A percentile compares a stretch with the other conserved stretches of the same genome.
These are phyloP conservation scores for Annulohypoxylon bovei DNA, from an alignment of 495 filamentous ascomycete species.

Conservation along the genomic window DNA sequence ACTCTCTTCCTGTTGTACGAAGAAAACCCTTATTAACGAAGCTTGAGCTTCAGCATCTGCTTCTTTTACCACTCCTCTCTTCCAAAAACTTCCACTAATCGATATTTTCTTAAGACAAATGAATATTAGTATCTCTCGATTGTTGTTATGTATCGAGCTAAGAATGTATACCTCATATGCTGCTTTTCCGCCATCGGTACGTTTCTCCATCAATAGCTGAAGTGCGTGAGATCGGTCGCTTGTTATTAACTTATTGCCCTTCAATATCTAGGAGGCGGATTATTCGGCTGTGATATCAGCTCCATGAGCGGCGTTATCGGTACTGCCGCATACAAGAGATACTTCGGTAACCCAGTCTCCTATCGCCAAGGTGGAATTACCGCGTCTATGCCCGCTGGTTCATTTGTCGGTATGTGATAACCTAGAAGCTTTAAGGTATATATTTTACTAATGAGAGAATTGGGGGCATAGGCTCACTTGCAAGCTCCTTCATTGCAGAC, in stretches of 20 bases:
- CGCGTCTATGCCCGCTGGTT: slow-evolving; percentile 79
- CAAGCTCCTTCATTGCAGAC: slow-evolving; percentile 74
- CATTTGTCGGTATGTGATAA: slow-evolving; percentile 61
- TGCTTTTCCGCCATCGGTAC: slow-evolving; percentile 70
- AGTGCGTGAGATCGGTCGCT: not conserved
- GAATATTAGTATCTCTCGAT: not conserved
- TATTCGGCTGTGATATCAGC: slow-evolving; percentile 80
- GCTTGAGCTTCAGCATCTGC: not conserved
- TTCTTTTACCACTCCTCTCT: not conserved
- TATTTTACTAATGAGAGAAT: not conserved
- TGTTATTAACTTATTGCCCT: not conserved
- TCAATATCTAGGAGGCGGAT: slow-evolving; percentile 62
- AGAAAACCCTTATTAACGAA: not conserved
- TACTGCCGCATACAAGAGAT: slow-evolving; percentile 68
- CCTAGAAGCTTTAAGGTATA: not conserved
- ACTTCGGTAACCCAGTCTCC: slow-evolving; percentile 65
- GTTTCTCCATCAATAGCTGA: slow-evolving; percentile 9
- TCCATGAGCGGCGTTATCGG: slow-evolving; percentile 75
- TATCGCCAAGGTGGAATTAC: slow-evolving; percentile 72
- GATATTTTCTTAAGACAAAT: not conserved
- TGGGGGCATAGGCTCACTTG: slow-evolving; percentile 61
- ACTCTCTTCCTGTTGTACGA: not conserved
- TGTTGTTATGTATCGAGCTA: slow-evolving; percentile 54
- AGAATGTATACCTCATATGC: slow-evolving; percentile 70
- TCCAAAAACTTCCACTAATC: not conserved